phyloP scores from a whole-genome alignment of 148 eudicot species.

The Nepenthes mirabilis region DNA sequence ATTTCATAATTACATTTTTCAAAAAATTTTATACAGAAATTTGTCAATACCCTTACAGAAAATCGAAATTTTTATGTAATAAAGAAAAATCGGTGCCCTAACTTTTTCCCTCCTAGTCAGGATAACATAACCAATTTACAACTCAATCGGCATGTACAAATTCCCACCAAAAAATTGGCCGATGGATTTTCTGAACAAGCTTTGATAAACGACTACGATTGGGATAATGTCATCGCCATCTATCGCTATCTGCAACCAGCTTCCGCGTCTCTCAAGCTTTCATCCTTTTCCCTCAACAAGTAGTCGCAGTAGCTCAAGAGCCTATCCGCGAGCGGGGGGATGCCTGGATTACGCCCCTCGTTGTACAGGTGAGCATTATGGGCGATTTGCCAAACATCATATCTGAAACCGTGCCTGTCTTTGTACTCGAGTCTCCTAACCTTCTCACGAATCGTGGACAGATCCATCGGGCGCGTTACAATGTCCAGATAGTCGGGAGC shows the following conservation, averaged over 20 bases:
- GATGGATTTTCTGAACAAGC: no score
- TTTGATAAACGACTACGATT: no score
- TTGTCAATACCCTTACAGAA: no score
- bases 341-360: conserved; percentile 72
- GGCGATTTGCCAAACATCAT: conserved; percentile 80
- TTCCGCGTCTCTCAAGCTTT: conserved; percentile 58
- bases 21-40: no score
- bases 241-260: conserved; percentile 13
- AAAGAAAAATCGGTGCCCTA: no score
- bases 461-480: conserved; percentile 72
- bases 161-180: no score
- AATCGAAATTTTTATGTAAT: no score
- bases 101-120: no score
- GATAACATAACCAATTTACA: no score
- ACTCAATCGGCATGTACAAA: no score
- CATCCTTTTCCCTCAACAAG: conserved; percentile 37
- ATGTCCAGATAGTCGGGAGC: conserved; percentile 76
- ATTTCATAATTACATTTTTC: no score
- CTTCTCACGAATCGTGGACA: conserved; percentile 73
- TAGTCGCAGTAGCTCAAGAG: conserved; percentile 72
- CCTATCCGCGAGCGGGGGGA: conserved; percentile 92
- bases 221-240: no score
- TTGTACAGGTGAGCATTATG: conserved; percentile 73
- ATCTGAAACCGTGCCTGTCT: conserved; percentile 55
- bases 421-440: conserved; percentile 70